A percentile compares a stretch with the other conserved stretches of the same genome.
Conservation (phyloP, 345 rosid genomes). For the Angophora floribunda region DNA sequence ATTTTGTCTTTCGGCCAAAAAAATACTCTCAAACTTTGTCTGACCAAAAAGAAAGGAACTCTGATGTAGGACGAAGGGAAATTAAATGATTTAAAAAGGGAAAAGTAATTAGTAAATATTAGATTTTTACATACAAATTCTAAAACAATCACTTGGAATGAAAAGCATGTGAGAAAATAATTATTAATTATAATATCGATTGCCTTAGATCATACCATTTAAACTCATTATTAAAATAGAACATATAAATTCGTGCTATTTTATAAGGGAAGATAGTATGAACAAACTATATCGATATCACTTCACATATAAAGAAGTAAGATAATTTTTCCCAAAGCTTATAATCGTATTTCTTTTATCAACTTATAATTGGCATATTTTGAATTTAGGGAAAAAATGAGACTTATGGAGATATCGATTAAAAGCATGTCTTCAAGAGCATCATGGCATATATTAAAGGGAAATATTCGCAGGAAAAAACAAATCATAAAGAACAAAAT, state of each 20-base stretch:
- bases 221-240: not conserved
- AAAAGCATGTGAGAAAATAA: not conserved
- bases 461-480: not conserved
- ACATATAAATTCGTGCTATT: not conserved
- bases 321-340: rapidly evolving
- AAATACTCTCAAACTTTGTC: too few species aligned
- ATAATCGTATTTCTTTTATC: not conserved
- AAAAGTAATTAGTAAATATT: not conserved
- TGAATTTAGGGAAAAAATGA: not conserved
- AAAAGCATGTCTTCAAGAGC: not conserved
- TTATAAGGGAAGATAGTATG: not conserved
- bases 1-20: not conserved
- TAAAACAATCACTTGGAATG: not conserved
- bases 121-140: not conserved
- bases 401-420: not conserved
- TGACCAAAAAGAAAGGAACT: too few species aligned
- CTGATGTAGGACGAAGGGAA: not conserved
- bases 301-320: not conserved
- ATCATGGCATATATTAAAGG: not conserved
- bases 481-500: not conserved
- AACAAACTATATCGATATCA: not conserved
- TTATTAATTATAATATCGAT: not conserved
- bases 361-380: not conserved
- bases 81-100: not conserved
- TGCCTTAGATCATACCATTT: not conserved